Evolutionary conservation across 1,284 basidiomycete species (phyloP).

Genomic region (Fereydounia khargensis): DNA sequence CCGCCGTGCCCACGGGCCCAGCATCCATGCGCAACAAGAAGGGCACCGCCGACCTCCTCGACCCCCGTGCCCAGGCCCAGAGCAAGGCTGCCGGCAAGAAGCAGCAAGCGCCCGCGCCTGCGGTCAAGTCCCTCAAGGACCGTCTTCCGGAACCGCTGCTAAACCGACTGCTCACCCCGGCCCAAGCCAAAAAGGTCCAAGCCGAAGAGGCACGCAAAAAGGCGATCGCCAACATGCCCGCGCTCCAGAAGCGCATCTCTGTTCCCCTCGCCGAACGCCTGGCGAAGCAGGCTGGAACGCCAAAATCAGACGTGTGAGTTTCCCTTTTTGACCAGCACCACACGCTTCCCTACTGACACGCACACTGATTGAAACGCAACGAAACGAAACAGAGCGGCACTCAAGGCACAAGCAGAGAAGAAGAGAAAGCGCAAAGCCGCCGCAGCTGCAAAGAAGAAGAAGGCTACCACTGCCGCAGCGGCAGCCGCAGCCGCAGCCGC

Average conservation of each 20-base stretch:
- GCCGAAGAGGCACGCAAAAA: conserved; percentile 34
- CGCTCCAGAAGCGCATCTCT: neutral
- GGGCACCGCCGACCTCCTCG: conserved; percentile 11
- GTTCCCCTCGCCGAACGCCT: conserved; percentile 27
- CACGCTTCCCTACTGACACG: neutral
- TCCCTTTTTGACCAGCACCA: too few species aligned
- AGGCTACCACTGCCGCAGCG: too few species aligned
- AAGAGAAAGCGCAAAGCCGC: too few species aligned
- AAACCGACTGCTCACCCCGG: conserved; percentile 28
- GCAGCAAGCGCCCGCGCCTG: neutral
- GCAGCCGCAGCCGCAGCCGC: too few species aligned
- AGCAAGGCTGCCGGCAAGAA: conserved; percentile 1
- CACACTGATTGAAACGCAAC: too few species aligned
- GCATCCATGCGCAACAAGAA: conserved; percentile 17
- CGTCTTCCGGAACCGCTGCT: conserved; percentile 29
- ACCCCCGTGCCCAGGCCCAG: conserved; percentile 8
- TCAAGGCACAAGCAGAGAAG: too few species aligned
- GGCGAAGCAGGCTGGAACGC: conserved; percentile 28
- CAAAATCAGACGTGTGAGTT: conserved; percentile 15
- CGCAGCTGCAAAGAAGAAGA: too few species aligned
- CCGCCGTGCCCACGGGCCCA: conserved; percentile 21
- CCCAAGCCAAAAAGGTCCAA: conserved; percentile 27
- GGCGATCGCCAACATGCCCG: conserved; percentile 9
- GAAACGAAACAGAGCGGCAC: too few species aligned
- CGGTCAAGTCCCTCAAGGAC: conserved; percentile 12